Base-by-base conservation (phyloP, 2,329 filamentous ascomycete genomes). In the Fusarium temperatum region DNA sequence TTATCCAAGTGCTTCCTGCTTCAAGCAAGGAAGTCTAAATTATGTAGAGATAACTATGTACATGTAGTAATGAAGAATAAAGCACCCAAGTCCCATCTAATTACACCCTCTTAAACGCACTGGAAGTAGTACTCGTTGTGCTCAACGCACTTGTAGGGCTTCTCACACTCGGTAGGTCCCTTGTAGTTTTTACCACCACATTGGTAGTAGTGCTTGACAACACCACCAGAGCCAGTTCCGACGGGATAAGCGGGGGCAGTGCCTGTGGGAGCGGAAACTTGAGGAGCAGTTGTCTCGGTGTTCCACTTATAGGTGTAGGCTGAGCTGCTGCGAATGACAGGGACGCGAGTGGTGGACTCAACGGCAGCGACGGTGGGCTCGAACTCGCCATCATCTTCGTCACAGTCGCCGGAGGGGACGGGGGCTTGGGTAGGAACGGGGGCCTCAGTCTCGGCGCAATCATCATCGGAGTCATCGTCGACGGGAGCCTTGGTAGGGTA, bases 101-200 rank as follows among this genome's bases (percentile, higher is more conserved):
- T 41, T 22, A 39, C 8, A 28, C 10, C 42, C 41, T 28, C 17
- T 47, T 72, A 66, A 20, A 77, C 44, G 18, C 75, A 77, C 68
- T 77, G 75, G 36, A 55, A 70, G 63, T 77, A 77, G 41, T 60
- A 77, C 42, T 74, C 63, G 53, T 77, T 77, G 28, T 63, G 53
- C 60, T 58, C 57, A 8, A 69, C 44, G 44, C 75, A 77, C 53
- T 57, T 57, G 54, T 50, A 77, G 10, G 73, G 62, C 54, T 61
- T 61, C 71, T 77, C 75, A 17, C 75, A 77, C 66, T 69, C n/a
- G 3, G 75, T 77, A 18, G 75, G 38, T 3, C 75, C 75, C 22
- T 55, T 36, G 61, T 68, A 76, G 71, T 69, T 71, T 6, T 62
- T 61, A 15, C 75, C 75, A 3, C 75, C 75, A 20, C 75, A 77